These are phyloP conservation scores for Verticillium albo-atrum DNA, from an alignment of 2,329 filamentous ascomycete species.

Conservation along the genomic window DNA sequence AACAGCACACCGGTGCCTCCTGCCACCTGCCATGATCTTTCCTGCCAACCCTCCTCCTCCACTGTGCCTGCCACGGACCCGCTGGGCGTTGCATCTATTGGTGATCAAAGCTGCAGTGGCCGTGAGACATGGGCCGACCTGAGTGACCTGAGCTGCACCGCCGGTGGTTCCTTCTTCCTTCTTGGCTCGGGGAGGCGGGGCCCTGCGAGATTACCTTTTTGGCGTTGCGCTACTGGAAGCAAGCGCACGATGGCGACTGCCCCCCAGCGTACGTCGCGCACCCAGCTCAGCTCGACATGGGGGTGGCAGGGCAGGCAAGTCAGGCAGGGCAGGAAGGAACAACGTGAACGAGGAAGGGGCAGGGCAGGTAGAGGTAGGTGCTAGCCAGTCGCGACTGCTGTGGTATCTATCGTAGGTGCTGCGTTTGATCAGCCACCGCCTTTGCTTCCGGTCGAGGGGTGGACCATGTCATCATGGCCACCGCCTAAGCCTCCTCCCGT, in stretches of 20 bases:
- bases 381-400: neutral
- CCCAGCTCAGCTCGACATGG: neutral
- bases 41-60: neutral
- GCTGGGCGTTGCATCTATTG: constrained; percentile 1
- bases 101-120: neutral
- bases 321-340: neutral
- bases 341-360: too few relatives aligned
- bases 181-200: neutral
- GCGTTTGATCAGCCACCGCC: neutral
- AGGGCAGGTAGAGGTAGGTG: neutral
- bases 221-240: neutral
- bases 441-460: neutral
- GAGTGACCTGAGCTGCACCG: neutral
- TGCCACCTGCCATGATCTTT: neutral
- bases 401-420: neutral
- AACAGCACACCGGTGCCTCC: neutral
- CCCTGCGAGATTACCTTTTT: neutral
- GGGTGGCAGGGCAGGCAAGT: neutral
- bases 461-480: neutral
- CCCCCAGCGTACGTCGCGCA: neutral
- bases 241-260: neutral
- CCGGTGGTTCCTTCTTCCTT: neutral
- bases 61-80: neutral
- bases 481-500: neutral
- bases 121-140: neutral